Evolutionary conservation across 2,329 filamentous ascomycete species (phyloP).

Genomic region (Fusarium redolens): DNA sequence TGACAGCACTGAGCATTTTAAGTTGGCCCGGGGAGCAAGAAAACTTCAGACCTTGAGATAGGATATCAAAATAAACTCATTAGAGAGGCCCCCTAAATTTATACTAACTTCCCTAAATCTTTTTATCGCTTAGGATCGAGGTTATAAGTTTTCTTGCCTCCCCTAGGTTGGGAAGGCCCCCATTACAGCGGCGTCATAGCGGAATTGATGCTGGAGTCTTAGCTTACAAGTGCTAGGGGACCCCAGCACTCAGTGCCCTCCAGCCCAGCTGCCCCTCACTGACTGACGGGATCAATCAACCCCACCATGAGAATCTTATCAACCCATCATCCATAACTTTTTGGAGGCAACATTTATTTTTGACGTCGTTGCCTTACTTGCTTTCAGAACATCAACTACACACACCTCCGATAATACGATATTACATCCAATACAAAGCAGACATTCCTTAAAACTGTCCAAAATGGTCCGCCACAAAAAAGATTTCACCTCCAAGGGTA

Average conservation of each 20-base stretch:
- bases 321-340: slow-evolving; percentile 16
- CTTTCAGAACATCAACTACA: background rate
- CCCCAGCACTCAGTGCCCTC: slow-evolving; percentile 4
- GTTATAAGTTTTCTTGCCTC: background rate
- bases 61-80: background rate
- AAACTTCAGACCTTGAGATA: background rate
- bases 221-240: slow-evolving; percentile 7
- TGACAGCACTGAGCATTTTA: background rate
- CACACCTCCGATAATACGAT: background rate
- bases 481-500: slow-evolving; percentile 78
- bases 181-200: slow-evolving; percentile 16
- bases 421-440: background rate
- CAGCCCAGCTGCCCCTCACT: slow-evolving; percentile 23
- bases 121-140: background rate
- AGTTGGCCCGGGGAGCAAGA: background rate
- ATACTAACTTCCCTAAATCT: background rate
- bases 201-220: background rate
- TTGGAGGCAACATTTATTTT: slow-evolving; percentile 18
- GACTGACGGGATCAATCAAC: slow-evolving; percentile 8
- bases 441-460: too few relatives aligned
- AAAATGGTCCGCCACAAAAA: slow-evolving; percentile 96
- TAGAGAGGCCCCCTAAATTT: background rate
- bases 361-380: background rate
- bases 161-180: background rate
- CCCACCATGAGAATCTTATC: slow-evolving; percentile 29